Conservation (phyloP, 2,329 filamentous ascomycete genomes). For the Decorospora gaudefroyi region DNA sequence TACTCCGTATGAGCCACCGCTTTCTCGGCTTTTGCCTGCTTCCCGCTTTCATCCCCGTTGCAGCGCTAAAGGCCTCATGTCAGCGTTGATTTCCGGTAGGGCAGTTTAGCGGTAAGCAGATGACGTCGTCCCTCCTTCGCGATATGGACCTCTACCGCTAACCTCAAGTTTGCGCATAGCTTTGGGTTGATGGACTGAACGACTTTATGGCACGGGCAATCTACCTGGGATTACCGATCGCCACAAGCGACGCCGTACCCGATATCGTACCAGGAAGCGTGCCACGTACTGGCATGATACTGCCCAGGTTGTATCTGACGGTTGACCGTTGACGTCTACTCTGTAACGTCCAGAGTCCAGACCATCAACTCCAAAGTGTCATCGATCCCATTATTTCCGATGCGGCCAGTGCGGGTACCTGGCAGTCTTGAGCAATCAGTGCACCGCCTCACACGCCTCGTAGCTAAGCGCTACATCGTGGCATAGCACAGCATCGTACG, state of each 20-base stretch:
- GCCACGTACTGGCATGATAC: too few relatives aligned
- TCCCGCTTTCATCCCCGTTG: not conserved
- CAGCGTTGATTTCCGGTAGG: not conserved
- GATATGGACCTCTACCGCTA: too few relatives aligned
- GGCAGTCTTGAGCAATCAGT: not conserved
- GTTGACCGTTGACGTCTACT: too few relatives aligned
- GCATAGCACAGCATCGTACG: constrained; percentile 5
- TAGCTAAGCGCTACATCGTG: constrained; percentile 9
- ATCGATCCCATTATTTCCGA: too few relatives aligned
- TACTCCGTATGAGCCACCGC: constrained; percentile 16
- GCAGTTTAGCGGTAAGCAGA: constrained; percentile 5
- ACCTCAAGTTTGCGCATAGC: not conserved
- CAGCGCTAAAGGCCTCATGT: constrained; percentile 3
- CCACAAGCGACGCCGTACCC: too few relatives aligned
- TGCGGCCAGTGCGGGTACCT: not conserved
- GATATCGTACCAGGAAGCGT: too few relatives aligned
- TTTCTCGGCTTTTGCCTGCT: constrained; percentile 6
- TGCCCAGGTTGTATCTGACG: too few relatives aligned
- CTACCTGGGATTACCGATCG: not conserved
- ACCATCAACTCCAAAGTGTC: too few relatives aligned
- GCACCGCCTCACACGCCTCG: constrained; percentile 5
- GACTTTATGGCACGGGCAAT: not conserved
- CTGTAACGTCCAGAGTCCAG: too few relatives aligned
- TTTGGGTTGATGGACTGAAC: not conserved
- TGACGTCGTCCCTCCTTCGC: constrained; percentile 7